A percentile compares a stretch with the other conserved stretches of the same genome.
Evolutionary conservation across 148 eudicot genomes (phyloP).

Genomic region (Chenopodium quinoa): DNA sequence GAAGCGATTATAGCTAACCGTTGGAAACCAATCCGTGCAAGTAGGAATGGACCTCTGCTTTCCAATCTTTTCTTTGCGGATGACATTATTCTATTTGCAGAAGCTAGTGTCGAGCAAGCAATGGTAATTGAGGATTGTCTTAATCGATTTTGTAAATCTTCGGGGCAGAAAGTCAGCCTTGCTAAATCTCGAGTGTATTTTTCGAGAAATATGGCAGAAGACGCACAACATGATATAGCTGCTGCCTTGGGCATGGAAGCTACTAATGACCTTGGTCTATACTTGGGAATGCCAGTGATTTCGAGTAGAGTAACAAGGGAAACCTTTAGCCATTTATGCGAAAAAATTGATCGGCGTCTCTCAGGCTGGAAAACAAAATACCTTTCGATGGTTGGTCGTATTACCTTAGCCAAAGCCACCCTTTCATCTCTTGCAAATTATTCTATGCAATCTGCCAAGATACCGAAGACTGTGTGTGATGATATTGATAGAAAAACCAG

Average conservation of each 20-base stretch:
- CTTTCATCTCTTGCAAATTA: background rate
- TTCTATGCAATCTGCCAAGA: background rate
- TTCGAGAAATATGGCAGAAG: no score
- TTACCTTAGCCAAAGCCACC: background rate
- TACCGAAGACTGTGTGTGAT: background rate
- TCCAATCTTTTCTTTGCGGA: no score
- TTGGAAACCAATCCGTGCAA: no score
- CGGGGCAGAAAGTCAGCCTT: no score
- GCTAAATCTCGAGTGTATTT: no score
- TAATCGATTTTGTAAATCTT: no score
- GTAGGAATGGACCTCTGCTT: no score
- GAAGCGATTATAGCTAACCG: no score
- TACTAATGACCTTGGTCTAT: background rate
- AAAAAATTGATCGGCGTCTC: background rate
- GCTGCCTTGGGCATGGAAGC: background rate
- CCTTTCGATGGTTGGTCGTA: background rate
- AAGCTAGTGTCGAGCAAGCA: no score
- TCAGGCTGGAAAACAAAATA: background rate
- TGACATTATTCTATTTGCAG: no score
- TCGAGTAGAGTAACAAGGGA: background rate
- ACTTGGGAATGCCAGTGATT: background rate
- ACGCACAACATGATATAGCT: no score
- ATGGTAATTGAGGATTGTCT: no score
- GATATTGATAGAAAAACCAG: background rate
- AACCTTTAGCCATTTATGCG: background rate